These are phyloP conservation scores for Tilletiaria anomala DNA, from an alignment of 1,284 basidiomycete species.

Conservation along the genomic window DNA sequence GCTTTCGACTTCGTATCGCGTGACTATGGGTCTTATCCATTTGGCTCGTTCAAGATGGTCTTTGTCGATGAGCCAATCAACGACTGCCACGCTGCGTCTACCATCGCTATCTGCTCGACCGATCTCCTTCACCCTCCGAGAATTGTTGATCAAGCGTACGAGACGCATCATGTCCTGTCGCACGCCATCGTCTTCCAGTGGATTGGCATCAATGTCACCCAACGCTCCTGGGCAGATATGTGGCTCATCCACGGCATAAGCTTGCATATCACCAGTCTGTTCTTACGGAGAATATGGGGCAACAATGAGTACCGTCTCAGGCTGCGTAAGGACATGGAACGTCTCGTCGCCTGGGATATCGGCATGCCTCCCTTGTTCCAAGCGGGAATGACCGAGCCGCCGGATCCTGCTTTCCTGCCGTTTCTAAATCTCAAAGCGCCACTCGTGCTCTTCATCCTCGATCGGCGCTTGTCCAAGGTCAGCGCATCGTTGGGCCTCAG, in stretches of 20 bases:
- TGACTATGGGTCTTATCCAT: conserved; percentile 92
- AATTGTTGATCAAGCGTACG: conserved; percentile 83
- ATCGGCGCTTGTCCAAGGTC: conserved; percentile 80
- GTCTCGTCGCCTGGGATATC: conserved; percentile 75
- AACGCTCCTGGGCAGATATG: conserved; percentile 80
- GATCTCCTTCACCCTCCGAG: conserved; percentile 76
- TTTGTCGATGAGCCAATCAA: conserved; percentile 68
- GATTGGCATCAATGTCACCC: conserved; percentile 92
- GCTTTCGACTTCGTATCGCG: conserved; percentile 83
- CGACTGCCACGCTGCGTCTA: conserved; percentile 63
- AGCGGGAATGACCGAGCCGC: conserved; percentile 62
- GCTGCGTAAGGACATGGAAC: conserved; percentile 89
- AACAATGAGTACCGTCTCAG: conserved; percentile 96
- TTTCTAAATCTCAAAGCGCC: conserved; percentile 94
- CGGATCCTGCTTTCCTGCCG: conserved; percentile 27
- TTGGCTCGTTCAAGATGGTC: conserved; percentile 78
- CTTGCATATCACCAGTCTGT: conserved; percentile 76
- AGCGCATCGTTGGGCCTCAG: conserved; percentile 87
- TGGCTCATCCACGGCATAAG: conserved; percentile 92
- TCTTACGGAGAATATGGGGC: conserved; percentile 71
- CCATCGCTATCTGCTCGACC: conserved; percentile 62
- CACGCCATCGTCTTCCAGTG: conserved; percentile 81
- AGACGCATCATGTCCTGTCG: conserved; percentile 69
- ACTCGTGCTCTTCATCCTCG: conserved; percentile 85
- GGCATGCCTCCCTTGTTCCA: conserved; percentile 86